Evolutionary conservation across 1,284 basidiomycete species (phyloP).

Genomic region (Naganishia liquefaciens): DNA sequence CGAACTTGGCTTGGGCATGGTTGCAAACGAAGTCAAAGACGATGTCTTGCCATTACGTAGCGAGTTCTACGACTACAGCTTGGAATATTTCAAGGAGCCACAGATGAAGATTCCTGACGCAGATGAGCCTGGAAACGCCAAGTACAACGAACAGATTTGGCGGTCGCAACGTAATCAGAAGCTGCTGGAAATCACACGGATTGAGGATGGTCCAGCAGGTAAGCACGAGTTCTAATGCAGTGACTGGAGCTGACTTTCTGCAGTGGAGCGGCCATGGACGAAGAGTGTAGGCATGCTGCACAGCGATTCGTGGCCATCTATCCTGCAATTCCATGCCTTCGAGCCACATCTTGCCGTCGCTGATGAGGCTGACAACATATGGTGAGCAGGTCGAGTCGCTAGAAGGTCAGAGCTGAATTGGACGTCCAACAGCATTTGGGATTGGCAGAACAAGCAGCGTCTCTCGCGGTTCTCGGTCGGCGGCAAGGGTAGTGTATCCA

Average conservation of each 20-base stretch:
- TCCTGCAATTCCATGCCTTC: conserved; percentile 86
- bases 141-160: conserved; percentile 97
- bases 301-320: conserved; percentile 69
- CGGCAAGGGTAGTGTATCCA: conserved; percentile 80
- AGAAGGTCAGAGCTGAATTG: conserved; percentile 25
- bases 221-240: conserved; percentile 43
- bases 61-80: conserved; percentile 91
- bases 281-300: conserved; percentile 73
- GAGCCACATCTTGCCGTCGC: conserved; percentile 85
- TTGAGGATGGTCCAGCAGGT: conserved; percentile 69
- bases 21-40: conserved; percentile 55
- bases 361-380: conserved; percentile 82
- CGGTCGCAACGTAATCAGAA: conserved; percentile 86
- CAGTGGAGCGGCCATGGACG: conserved; percentile 71
- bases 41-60: conserved; percentile 80
- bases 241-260: conserved; percentile 21
- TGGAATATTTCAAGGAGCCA: conserved; percentile 96
- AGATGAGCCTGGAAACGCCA: conserved; percentile 89
- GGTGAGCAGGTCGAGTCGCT: conserved; percentile 59
- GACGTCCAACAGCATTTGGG: conserved; percentile 70
- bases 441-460: conserved; percentile 81
- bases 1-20: conserved; percentile 53
- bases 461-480: conserved; percentile 86
- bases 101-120: conserved; percentile 96
- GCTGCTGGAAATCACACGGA: conserved; percentile 65